phyloP scores from a whole-genome alignment of 768 basidiomycete genomes.

The Tubosaeta brunneosetosa region DNA sequence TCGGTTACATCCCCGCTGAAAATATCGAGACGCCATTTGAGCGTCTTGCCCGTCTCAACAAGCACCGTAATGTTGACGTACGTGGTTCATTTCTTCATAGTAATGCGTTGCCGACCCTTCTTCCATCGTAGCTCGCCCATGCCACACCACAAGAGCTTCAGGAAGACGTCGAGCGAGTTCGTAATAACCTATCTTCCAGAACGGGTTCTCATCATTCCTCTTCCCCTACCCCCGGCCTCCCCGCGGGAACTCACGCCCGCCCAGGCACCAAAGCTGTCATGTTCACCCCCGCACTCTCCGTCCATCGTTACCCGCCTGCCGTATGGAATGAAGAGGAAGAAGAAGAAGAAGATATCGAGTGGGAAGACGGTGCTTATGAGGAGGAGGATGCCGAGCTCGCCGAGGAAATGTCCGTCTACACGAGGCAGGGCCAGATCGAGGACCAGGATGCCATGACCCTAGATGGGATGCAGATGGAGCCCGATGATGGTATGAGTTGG shows the following conservation, averaged over 20 bases:
- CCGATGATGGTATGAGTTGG: conserved; percentile 87
- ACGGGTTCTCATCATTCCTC: conserved; percentile 48
- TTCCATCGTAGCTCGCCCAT: conserved; percentile 26
- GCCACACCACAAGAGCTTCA: conserved; percentile 50
- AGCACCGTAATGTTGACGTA: conserved; percentile 95
- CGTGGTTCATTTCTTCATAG: conserved; percentile 27
- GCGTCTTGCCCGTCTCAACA: conserved; percentile 90
- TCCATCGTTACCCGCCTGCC: conserved; percentile 75
- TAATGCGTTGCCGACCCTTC: not conserved
- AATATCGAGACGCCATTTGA: conserved; percentile 99
- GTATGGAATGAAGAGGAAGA: conserved; percentile 80
- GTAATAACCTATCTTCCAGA: conserved; percentile 46
- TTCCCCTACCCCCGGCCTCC: conserved; percentile 37
- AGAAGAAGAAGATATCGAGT: conserved; percentile 47
- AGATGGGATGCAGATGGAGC: conserved; percentile 47
- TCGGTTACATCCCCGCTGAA: conserved; percentile 98
- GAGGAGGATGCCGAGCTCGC: conserved; percentile 65
- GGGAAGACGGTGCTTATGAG: conserved; percentile 65
- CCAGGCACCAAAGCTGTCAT: conserved; percentile 49
- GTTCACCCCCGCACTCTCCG: conserved; percentile 64
- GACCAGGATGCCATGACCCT: conserved; percentile 29
- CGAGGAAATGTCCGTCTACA: conserved; percentile 45
- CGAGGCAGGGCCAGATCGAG: conserved; percentile 35
- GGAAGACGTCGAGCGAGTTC: conserved; percentile 53
- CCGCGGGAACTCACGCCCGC: conserved; percentile 22